Conservation (phyloP, 169 alveolate genomes). For the Plasmodium gallinaceum region DNA sequence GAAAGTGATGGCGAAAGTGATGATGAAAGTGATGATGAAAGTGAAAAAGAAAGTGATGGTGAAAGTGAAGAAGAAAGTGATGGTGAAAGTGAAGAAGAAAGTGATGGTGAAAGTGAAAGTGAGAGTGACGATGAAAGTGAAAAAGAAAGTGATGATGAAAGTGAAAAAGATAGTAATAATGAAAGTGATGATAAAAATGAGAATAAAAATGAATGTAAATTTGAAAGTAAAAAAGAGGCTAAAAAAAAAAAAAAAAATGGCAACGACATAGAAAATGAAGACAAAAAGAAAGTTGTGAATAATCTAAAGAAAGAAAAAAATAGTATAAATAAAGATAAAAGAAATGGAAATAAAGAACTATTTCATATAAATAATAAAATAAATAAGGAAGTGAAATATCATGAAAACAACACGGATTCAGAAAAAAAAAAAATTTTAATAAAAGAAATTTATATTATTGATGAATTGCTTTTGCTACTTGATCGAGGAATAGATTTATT, state of each 20-base stretch:
- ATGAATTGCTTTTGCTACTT: constrained; percentile 45
- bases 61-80: neutral
- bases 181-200: neutral
- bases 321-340: neutral
- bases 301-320: neutral
- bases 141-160: neutral
- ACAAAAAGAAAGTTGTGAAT: neutral
- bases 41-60: neutral
- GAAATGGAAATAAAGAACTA: too few relatives aligned
- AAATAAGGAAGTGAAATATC: neutral
- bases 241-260: neutral
- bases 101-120: neutral
- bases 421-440: constrained; percentile 1
- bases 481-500: constrained; percentile 19
- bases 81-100: neutral
- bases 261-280: neutral
- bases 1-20: neutral
- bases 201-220: neutral
- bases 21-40: neutral
- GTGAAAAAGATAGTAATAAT: neutral
- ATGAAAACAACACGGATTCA: neutral
- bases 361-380: neutral
- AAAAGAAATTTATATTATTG: constrained; percentile 54
- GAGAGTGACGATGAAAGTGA: neutral
- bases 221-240: neutral